These are phyloP conservation scores for Rosa persica DNA, from an alignment of 306 rosid species.

Conservation along the genomic window DNA sequence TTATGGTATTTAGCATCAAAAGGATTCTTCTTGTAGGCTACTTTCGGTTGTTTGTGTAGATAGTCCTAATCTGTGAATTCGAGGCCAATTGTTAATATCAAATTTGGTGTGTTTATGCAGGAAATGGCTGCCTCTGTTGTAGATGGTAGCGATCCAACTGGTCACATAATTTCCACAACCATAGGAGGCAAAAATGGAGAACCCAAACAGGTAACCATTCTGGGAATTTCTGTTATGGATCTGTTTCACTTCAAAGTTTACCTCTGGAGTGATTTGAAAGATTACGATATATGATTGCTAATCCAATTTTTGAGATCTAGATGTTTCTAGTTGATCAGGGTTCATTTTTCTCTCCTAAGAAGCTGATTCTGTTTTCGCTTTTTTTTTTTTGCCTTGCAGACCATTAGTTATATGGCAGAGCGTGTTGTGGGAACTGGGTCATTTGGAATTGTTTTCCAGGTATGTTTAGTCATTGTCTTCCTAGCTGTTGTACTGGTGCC, in stretches of 20 bases:
- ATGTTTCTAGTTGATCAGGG: conserved; percentile 2
- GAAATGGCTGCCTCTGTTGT: conserved; percentile 71
- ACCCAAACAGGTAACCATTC: conserved; percentile 73
- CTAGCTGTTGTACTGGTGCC: neutral
- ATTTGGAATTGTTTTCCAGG: conserved; percentile 97
- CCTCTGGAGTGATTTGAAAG: conserved; percentile 11
- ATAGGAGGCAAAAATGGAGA: conserved; percentile 97
- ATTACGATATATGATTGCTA: neutral
- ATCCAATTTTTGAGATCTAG: neutral
- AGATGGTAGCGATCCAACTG: conserved; percentile 84
- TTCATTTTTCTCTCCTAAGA: conserved; percentile 4
- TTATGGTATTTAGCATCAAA: neutral
- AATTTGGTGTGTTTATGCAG: conserved; percentile 48
- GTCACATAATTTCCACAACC: conserved; percentile 91
- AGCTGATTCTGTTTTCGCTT: conserved; percentile 29
- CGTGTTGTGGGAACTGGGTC: conserved; percentile 92
- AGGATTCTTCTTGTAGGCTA: neutral
- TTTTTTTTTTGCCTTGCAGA: conserved; percentile 54
- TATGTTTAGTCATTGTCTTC: conserved; percentile 23
- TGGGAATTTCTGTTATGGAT: conserved; percentile 16
- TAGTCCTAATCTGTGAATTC: neutral
- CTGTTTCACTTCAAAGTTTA: neutral
- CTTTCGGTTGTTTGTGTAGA: neutral
- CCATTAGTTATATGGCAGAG: conserved; percentile 97
- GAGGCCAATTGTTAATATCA: neutral